Conservation (phyloP, 2,329 filamentous ascomycete genomes). For the Diplodia seriata region DNA sequence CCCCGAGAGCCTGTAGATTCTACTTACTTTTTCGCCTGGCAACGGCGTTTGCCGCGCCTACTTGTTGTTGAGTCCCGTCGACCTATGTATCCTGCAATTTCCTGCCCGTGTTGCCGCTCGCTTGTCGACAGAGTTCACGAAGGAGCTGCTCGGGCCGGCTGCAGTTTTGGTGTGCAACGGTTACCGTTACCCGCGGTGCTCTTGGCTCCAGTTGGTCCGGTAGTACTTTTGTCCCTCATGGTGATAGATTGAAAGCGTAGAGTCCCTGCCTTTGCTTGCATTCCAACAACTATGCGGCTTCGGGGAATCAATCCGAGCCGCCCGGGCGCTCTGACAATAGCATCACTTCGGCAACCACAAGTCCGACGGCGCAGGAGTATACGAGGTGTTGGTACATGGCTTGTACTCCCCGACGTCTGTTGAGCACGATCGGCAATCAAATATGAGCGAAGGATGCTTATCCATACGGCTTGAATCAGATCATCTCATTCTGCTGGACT, state of each 20-base stretch:
- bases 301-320: constrained; percentile 7
- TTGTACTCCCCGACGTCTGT: not conserved
- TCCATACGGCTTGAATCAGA: not conserved
- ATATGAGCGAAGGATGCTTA: not conserved
- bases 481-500: not conserved
- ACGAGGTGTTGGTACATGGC: not conserved
- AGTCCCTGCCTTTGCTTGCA: not conserved
- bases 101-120: not conserved
- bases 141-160: not conserved
- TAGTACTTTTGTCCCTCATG: not conserved
- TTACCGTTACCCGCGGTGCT: constrained; percentile 9
- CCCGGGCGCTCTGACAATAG: constrained; percentile 13
- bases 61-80: not conserved
- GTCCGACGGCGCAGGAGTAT: constrained; percentile 14
- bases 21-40: constrained; percentile 6
- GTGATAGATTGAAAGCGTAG: not conserved
- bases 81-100: not conserved
- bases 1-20: not conserved
- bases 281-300: not conserved
- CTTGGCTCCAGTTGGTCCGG: constrained; percentile 2
- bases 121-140: not conserved
- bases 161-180: constrained; percentile 7
- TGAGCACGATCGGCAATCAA: not conserved
- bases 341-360: not conserved
- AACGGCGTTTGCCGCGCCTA: constrained; percentile 14